Percentiles rank a stretch among this genome's conserved stretches.
Evolutionary conservation across 148 eudicot species (phyloP).

Genomic region (Rhododendron mucronatum): DNA sequence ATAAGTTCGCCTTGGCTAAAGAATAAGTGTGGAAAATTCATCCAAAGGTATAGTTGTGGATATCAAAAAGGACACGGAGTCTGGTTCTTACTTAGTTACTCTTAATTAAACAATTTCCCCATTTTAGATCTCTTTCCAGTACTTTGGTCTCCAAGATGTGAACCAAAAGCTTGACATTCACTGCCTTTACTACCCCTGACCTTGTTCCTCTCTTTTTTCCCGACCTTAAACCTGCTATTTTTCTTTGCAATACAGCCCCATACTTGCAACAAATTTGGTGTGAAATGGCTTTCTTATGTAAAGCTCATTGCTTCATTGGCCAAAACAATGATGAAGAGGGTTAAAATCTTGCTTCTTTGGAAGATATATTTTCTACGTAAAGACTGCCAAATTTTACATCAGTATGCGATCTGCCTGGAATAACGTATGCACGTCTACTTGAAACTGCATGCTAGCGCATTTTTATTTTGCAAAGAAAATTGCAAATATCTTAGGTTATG

Average conservation of each 20-base stretch:
- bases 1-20: not conserved
- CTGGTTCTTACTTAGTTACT: not conserved
- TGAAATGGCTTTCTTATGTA: not conserved
- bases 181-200: not conserved
- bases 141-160: not conserved
- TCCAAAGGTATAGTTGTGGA: not conserved
- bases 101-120: not conserved
- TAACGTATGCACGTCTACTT: not conserved
- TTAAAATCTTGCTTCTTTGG: not conserved
- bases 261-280: not conserved
- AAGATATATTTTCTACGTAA: not conserved
- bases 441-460: not conserved
- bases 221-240: not conserved
- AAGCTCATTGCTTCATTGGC: not conserved
- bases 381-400: not conserved
- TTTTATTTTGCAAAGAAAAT: not conserved
- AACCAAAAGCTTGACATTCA: not conserved
- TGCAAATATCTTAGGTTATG: not conserved
- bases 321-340: not conserved
- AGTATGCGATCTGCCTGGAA: not conserved
- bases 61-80: not conserved
- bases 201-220: not conserved
- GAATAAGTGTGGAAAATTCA: not conserved
- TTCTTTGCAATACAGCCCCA: not conserved
- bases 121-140: not conserved